A percentile compares a stretch with the other conserved stretches of the same genome.
phyloP scores from a whole-genome alignment of 1,139 yeast species.

The Yamadazyma atlantica region DNA sequence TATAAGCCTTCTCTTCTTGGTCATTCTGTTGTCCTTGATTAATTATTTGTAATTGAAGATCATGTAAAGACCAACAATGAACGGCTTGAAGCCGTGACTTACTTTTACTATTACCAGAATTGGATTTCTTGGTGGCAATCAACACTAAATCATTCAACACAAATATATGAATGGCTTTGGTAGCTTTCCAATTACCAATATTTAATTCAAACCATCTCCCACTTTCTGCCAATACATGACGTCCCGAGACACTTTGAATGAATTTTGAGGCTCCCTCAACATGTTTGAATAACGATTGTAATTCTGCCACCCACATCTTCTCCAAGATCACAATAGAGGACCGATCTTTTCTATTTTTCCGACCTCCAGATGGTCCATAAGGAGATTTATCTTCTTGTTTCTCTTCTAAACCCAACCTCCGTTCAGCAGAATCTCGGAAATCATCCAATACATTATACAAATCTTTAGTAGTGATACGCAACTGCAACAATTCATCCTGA shows the following conservation, averaged over 20 bases:
- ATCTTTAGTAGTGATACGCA: slow-evolving; percentile 62
- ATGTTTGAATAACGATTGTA: slow-evolving; percentile 70
- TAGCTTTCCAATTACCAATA: slow-evolving; percentile 81
- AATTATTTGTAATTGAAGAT: slow-evolving; percentile 52
- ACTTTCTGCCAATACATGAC: slow-evolving; percentile 80
- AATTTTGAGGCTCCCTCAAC: slow-evolving; percentile 90
- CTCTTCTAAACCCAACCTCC: slow-evolving; percentile 47
- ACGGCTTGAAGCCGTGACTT: slow-evolving; percentile 59
- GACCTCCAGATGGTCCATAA: slow-evolving; percentile 6
- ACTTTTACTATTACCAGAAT: slow-evolving; percentile 17
- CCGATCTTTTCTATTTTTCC: slow-evolving; percentile 46
- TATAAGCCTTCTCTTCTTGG: slow-evolving; percentile 29
- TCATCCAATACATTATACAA: slow-evolving; percentile 63
- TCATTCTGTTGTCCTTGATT: slow-evolving; percentile 16
- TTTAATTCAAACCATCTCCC: slow-evolving; percentile 88
- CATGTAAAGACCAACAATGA: slow-evolving; percentile 77
- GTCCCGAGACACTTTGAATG: slow-evolving; percentile 72
- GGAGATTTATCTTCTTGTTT: slow-evolving; percentile 17
- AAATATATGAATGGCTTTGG: slow-evolving; percentile 74
- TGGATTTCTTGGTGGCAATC: slow-evolving; percentile 63
- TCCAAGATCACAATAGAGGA: slow-evolving; percentile 73
- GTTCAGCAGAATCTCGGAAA: slow-evolving; percentile 69
- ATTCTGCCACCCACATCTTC: slow-evolving; percentile 77
- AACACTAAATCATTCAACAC: slow-evolving; percentile 75
- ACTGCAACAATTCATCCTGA: slow-evolving; percentile 59